Conservation (phyloP, 2,329 filamentous ascomycete genomes). For the Penicillium sp. region DNA sequence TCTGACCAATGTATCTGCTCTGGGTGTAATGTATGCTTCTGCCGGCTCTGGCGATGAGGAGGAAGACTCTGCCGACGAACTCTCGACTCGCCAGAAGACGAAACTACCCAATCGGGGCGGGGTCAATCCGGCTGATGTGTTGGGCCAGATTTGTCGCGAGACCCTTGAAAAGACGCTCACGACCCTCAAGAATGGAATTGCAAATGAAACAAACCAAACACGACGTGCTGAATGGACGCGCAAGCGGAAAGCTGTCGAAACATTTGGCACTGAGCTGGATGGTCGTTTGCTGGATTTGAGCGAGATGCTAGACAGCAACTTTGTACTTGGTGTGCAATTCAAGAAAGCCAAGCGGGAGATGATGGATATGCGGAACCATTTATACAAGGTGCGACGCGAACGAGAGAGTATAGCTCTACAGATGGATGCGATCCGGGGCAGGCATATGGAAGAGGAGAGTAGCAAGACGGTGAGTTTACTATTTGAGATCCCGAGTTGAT, state of each 20-base stretch:
- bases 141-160: slow-evolving; percentile 51
- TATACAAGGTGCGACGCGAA: slow-evolving; percentile 49
- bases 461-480: slow-evolving; percentile 32
- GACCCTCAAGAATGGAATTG: slow-evolving; percentile 42
- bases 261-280: slow-evolving; percentile 49
- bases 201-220: slow-evolving; percentile 40
- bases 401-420: slow-evolving; percentile 50
- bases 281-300: slow-evolving; percentile 52
- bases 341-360: slow-evolving; percentile 47
- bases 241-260: slow-evolving; percentile 48
- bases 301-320: slow-evolving; percentile 52
- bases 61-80: slow-evolving; percentile 31
- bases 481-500: background rate
- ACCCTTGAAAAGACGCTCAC: slow-evolving; percentile 48
- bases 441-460: slow-evolving; percentile 41
- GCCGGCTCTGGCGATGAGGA: slow-evolving; percentile 26
- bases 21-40: slow-evolving; percentile 23
- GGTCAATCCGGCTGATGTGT: slow-evolving; percentile 53
- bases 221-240: slow-evolving; percentile 43
- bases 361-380: slow-evolving; percentile 46
- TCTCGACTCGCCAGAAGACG: slow-evolving; percentile 31
- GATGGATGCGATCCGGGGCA: slow-evolving; percentile 49
- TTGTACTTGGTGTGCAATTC: slow-evolving; percentile 45
- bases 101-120: slow-evolving; percentile 43
- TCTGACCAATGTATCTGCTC: slow-evolving; percentile 34